A percentile compares a stretch with the other conserved stretches of the same genome.
phyloP scores from a whole-genome alignment of 352 stramenopile genomes.

The Pythium graminicola region DNA sequence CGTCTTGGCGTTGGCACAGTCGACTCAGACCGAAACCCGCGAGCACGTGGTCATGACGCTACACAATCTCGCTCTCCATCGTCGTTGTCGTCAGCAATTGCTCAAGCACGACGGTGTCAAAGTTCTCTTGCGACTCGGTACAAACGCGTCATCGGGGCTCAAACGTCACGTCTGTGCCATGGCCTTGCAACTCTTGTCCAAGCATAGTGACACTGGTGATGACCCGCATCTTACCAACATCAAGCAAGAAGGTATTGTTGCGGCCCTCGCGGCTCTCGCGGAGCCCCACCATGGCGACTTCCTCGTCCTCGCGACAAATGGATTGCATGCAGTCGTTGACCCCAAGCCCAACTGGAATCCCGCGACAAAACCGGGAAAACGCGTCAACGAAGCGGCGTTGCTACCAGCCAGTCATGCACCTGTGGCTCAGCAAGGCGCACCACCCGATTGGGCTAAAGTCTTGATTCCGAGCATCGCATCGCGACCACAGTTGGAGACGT shows the following conservation, averaged over 20 bases:
- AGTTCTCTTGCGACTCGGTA: slow-evolving; percentile 45
- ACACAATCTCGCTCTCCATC: slow-evolving; percentile 53
- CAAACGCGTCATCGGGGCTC: slow-evolving; percentile 31
- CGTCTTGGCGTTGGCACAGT: slow-evolving; percentile 45
- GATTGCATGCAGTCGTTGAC: slow-evolving; percentile 15
- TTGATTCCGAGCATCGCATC: slow-evolving; percentile 37
- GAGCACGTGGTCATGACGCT: slow-evolving; percentile 64
- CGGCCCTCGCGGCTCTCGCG: slow-evolving; percentile 47
- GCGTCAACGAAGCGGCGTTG: slow-evolving; percentile 22
- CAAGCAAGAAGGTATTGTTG: slow-evolving; percentile 63
- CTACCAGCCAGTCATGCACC: slow-evolving; percentile 20
- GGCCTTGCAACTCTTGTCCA: slow-evolving; percentile 49
- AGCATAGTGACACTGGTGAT: slow-evolving; percentile 28
- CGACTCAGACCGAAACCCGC: slow-evolving; percentile 38
- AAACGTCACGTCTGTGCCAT: slow-evolving; percentile 65
- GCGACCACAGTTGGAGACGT: slow-evolving; percentile 43
- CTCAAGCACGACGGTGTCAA: slow-evolving; percentile 80
- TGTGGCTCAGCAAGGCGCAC: slow-evolving; percentile 40
- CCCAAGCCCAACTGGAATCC: slow-evolving; percentile 17
- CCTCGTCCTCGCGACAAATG: slow-evolving; percentile 29
- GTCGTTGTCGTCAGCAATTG: slow-evolving; percentile 52
- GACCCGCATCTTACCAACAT: slow-evolving; percentile 48
- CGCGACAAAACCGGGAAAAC: slow-evolving; percentile 2
- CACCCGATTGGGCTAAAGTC: slow-evolving; percentile 54
- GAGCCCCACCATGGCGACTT: slow-evolving; percentile 57